A percentile compares a stretch with the other conserved stretches of the same genome.
phyloP scores from a whole-genome alignment of 495 filamentous ascomycete species.

The Baudoinia panamericana region DNA sequence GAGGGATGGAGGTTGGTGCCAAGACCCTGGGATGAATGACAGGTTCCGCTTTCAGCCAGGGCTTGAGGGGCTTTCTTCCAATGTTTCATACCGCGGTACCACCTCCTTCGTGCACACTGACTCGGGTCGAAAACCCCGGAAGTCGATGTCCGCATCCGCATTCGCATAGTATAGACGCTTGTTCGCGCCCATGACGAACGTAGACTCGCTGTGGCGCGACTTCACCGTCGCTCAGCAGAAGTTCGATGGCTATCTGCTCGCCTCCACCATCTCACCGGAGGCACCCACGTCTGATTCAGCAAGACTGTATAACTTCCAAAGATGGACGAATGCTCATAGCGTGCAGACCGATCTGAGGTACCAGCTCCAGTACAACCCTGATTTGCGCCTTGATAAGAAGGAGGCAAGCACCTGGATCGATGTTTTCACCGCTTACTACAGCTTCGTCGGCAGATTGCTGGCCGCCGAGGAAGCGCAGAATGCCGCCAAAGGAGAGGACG shows the following conservation, averaged over 20 bases:
- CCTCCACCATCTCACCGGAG: constrained; percentile 56
- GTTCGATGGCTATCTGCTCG: constrained; percentile 49
- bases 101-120: too few relatives aligned
- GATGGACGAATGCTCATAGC: constrained; percentile 43
- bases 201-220: constrained; percentile 50
- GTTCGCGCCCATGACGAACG: constrained; percentile 26
- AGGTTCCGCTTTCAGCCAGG: too few relatives aligned
- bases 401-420: constrained; percentile 69
- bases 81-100: too few relatives aligned
- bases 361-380: constrained; percentile 43
- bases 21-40: too few relatives aligned
- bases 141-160: too few relatives aligned
- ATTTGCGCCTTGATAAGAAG: constrained; percentile 41
- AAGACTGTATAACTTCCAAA: constrained; percentile 47
- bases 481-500: constrained; percentile 25
- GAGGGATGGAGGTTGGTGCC: too few relatives aligned
- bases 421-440: constrained; percentile 73
- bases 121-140: too few relatives aligned
- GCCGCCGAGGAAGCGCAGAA: constrained; percentile 29
- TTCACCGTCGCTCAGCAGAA: constrained; percentile 33
- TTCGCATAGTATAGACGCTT: too few relatives aligned
- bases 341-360: constrained; percentile 46
- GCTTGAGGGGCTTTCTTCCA: too few relatives aligned
- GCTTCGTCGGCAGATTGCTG: constrained; percentile 46
- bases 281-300: constrained; percentile 41